Percentiles rank a stretch among this genome's conserved stretches.
phyloP scores from a whole-genome alignment of 371 early-diverging fungal genomes.

The Rhizopus stolonifer region DNA sequence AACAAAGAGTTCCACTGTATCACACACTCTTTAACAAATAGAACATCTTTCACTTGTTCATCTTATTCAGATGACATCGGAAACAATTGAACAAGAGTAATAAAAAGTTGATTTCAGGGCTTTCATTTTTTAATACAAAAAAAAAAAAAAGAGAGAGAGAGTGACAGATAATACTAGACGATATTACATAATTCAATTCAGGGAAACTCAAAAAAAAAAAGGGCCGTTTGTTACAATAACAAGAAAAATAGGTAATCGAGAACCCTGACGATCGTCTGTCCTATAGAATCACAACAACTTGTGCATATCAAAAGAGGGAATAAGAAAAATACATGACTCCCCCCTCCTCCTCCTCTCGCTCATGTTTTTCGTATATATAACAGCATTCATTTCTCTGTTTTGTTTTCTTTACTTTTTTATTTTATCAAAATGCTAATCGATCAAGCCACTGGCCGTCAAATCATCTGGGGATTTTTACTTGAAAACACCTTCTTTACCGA shows the following conservation, averaged over 20 bases:
- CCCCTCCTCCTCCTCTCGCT: too few species aligned
- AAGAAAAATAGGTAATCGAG: not conserved
- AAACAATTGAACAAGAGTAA: too few species aligned
- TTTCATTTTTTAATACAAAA: not conserved
- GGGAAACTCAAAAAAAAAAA: not conserved
- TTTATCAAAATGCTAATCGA: not conserved
- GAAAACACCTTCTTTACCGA: constrained; percentile 44
- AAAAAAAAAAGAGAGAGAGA: not conserved
- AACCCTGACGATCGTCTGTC: constrained; percentile 22
- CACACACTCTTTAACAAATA: too few species aligned
- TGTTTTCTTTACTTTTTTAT: not conserved
- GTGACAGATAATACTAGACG: not conserved
- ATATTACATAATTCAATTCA: not conserved
- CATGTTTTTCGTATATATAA: too few species aligned
- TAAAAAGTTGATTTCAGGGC: not conserved
- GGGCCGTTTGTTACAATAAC: not conserved
- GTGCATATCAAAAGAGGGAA: not conserved
- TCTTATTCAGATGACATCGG: too few species aligned
- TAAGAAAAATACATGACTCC: not conserved
- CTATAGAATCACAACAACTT: constrained; percentile 10
- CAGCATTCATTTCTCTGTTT: not conserved
- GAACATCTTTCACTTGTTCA: too few species aligned
- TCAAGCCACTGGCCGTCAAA: not conserved
- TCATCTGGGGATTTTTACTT: constrained; percentile 50
- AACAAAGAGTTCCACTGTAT: too few species aligned